phyloP scores from a whole-genome alignment of 176 grass and related monocot genomes.

The maize (Zea mays) region Zm-B73-REFERENCE-NAM-5.0 NC_050102.1:102208501-102209000 shows the following conservation, averaged over 20 bases:
- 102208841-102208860: slow-evolving; percentile 74
- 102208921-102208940: slow-evolving; percentile 13
- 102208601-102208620: no score
- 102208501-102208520: no score
- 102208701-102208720: background rate
- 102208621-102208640: no score
- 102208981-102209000: slow-evolving; percentile 26
- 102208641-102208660: no score
- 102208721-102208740: slow-evolving; percentile 7
- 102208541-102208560: no score
- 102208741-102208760: slow-evolving; percentile 7
- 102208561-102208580: no score
- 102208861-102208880: slow-evolving; percentile 65
- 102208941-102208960: slow-evolving; percentile 15
- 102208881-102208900: slow-evolving; percentile 76
- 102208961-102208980: background rate
- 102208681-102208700: slow-evolving; percentile 1
- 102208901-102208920: slow-evolving; percentile 70
- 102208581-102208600: no score
- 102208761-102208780: background rate
- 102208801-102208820: slow-evolving; percentile 20
- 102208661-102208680: background rate
- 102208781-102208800: background rate
- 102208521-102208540: no score
- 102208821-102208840: slow-evolving; percentile 73